Conservation (phyloP, 768 basidiomycete species). For the Megacollybia marginata region DNA sequence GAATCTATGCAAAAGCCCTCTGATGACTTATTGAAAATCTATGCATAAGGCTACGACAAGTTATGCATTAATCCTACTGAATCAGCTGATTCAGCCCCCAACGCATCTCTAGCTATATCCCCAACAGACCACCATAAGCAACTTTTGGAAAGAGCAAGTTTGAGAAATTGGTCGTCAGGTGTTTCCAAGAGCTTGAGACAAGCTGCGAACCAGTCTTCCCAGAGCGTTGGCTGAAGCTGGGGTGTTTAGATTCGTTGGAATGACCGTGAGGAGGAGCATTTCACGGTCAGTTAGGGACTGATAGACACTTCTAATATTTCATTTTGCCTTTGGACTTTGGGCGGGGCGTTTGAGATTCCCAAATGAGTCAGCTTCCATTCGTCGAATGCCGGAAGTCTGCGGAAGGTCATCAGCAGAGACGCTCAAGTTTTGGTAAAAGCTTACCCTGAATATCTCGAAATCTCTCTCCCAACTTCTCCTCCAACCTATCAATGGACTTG, state of each 20-base stretch:
- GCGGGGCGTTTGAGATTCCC: conserved; percentile 48
- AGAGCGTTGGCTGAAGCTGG: conserved; percentile 32
- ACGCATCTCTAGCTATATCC: too few relatives aligned
- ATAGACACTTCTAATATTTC: conserved; percentile 38
- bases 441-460: conserved; percentile 53
- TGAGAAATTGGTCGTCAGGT: conserved; percentile 56
- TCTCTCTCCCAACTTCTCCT: too few relatives aligned
- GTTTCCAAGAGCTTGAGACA: conserved; percentile 58
- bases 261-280: conserved; percentile 57
- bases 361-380: conserved; percentile 53
- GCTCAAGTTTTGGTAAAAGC: conserved; percentile 2
- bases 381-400: conserved; percentile 44
- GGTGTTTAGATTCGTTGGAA: too few relatives aligned
- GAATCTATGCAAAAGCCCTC: too few relatives aligned
- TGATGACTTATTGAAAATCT: too few relatives aligned
- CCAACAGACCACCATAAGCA: too few relatives aligned
- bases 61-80: too few relatives aligned
- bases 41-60: too few relatives aligned
- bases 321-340: conserved; percentile 54
- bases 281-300: conserved; percentile 68
- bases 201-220: too few relatives aligned
- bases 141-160: conserved; percentile 49
- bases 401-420: conserved; percentile 1
- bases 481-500: too few relatives aligned
- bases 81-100: too few relatives aligned